These are phyloP conservation scores for Diplodia mutila DNA, from an alignment of 2,329 filamentous ascomycete genomes.

Conservation along the genomic window DNA sequence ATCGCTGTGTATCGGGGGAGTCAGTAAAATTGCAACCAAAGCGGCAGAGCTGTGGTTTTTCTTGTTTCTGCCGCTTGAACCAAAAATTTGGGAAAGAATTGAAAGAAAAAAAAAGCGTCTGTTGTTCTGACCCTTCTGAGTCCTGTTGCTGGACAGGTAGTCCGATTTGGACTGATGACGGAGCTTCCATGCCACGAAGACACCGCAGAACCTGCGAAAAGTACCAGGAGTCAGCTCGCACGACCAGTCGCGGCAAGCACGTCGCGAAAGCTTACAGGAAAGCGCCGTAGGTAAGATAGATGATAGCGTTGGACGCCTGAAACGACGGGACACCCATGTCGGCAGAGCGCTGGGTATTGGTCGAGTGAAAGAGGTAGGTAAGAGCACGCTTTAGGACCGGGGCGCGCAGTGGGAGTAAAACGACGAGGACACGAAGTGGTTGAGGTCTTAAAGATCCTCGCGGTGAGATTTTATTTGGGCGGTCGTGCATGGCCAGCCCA, in stretches of 20 bases:
- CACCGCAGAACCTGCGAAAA: constrained; percentile 62
- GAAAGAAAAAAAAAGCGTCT: background rate
- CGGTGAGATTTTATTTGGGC: constrained; percentile 23
- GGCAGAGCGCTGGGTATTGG: background rate
- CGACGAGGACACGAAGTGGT: background rate
- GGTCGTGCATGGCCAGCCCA: background rate
- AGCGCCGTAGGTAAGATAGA: constrained; percentile 76
- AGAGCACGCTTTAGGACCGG: background rate
- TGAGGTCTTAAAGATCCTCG: background rate
- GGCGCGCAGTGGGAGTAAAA: background rate
- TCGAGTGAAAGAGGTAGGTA: background rate
- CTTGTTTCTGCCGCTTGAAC: background rate
- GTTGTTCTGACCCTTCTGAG: constrained; percentile 73
- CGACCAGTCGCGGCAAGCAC: background rate
- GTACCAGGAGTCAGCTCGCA: constrained; percentile 28
- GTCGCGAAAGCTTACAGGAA: constrained; percentile 65
- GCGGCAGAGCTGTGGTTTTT: background rate
- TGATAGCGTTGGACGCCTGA: constrained; percentile 78
- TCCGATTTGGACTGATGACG: constrained; percentile 68
- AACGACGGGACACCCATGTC: constrained; percentile 75
- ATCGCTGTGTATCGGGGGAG: constrained; percentile 58
- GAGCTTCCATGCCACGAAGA: constrained; percentile 59
- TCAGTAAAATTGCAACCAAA: background rate
- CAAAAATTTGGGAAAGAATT: background rate
- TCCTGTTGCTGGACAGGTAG: constrained; percentile 76